Conservation (phyloP, 306 rosid genomes). For the Lathyrus sativus region DNA sequence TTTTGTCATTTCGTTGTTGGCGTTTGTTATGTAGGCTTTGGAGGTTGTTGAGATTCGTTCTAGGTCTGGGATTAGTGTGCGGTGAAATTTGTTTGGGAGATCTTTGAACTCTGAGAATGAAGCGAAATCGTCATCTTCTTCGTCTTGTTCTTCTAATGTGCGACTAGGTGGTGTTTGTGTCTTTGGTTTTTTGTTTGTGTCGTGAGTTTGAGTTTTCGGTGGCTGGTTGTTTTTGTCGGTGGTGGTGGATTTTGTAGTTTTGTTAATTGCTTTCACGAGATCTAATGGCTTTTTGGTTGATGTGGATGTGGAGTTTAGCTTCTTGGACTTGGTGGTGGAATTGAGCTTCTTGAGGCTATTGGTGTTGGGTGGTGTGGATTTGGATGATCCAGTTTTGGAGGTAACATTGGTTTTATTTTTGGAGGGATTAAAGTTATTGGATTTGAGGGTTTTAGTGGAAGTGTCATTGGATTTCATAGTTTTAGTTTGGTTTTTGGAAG, state of each 20-base stretch:
- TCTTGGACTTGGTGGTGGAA: conserved; percentile 47
- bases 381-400: conserved; percentile 28
- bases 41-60: conserved; percentile 76
- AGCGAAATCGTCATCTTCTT: conserved; percentile 58
- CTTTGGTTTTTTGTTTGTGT: conserved; percentile 44
- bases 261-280: conserved; percentile 54
- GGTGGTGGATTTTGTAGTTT: conserved; percentile 59
- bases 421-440: conserved; percentile 30
- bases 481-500: conserved; percentile 43
- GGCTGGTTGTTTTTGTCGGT: conserved; percentile 37
- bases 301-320: conserved; percentile 61
- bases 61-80: conserved; percentile 71
- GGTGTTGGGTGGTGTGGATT: conserved; percentile 30
- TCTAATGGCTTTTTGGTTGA: conserved; percentile 53
- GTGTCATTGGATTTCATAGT: conserved; percentile 29
- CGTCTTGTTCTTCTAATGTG: conserved; percentile 40
- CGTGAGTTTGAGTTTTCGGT: conserved; percentile 30
- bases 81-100: conserved; percentile 64
- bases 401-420: conserved; percentile 57
- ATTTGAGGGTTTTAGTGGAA: conserved; percentile 31
- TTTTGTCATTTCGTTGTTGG: conserved; percentile 68
- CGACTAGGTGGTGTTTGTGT: conserved; percentile 54
- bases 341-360: conserved; percentile 51
- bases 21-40: conserved; percentile 62
- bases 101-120: conserved; percentile 66